Conservation (phyloP, 257 asterid species). For the Coffea canephora region DNA sequence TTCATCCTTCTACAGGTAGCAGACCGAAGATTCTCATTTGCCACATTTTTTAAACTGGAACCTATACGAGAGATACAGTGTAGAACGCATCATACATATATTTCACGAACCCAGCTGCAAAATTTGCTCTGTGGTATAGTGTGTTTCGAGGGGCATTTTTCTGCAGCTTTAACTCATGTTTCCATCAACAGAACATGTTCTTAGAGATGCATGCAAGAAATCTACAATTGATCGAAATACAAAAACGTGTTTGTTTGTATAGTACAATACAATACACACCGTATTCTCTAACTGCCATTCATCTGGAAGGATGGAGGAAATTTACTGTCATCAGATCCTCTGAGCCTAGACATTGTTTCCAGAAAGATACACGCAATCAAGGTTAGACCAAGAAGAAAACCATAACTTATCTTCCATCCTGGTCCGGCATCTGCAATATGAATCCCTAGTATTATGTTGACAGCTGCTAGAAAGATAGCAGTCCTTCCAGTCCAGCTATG, state of each 20-base stretch:
- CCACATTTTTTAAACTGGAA: background rate
- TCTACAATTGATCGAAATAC: background rate
- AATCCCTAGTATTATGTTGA: conserved; percentile 66
- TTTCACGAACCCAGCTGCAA: background rate
- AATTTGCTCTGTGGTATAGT: background rate
- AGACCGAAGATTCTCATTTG: background rate
- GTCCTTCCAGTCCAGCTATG: conserved; percentile 72
- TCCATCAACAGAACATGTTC: background rate
- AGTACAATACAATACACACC: background rate
- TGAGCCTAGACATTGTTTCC: conserved; percentile 57
- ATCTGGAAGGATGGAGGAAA: conserved; percentile 45
- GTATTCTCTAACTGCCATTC: conserved; percentile 36
- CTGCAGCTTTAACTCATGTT: background rate
- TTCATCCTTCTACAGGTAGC: background rate
- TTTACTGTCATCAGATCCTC: conserved; percentile 33
- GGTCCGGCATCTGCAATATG: conserved; percentile 61
- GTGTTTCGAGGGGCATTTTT: background rate
- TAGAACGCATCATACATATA: background rate
- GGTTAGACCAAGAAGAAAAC: conserved; percentile 53
- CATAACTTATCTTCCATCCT: conserved; percentile 70
- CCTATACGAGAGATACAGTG: background rate
- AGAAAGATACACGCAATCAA: conserved; percentile 49
- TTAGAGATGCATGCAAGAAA: background rate
- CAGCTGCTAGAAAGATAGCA: conserved; percentile 72
- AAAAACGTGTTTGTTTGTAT: background rate